Base-by-base conservation (phyloP, 163 green algal genomes). In the Scenedesmus sp. region DNA sequence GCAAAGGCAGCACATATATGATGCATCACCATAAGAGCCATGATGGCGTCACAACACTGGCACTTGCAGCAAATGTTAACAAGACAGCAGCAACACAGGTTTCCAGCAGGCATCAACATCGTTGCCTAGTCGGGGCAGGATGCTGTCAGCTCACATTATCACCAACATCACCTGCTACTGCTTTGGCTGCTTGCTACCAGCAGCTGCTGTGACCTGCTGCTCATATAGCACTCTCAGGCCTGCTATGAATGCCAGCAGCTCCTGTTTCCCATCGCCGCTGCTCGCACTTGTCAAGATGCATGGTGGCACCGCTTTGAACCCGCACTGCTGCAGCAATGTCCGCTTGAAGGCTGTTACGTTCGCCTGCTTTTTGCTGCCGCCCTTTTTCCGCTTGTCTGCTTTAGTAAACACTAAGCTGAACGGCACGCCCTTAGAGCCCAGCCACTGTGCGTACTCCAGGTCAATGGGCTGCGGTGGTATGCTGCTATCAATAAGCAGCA, bases 401-500 rank as follows among this genome's bases (percentile, higher is more conserved):
- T 99, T 99, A 26, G 97, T 99, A 90, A 99, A 99, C 10, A 99
- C 95, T 30, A 96, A 85, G 35, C 72, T 83, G 49, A 95, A 95
- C 6, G 92, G 93, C 56, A 96, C 91, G 1, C 86, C 83, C n/a
- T 90, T 91, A 12, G 96, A 90, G 0, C 85, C 95, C 4, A 99
- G 94, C 97, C 97, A 99, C 37, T 94, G 90, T 0, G 96, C 96
- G 84, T 96, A 98, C 49, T 98, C 93, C 16, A 99, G 49, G 91
- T 99, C 98, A 0, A 98, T 81, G 0, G 91, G 6, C 37, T 98
- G 97, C 13, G 96, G 97, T 6, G 97, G 95, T 78, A 99, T 98
- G 90, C 90, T 97, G n/a, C 94, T 93, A 88, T 99, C 98, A 24
- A 99, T 94, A 46, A 99, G 95, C 86, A 99, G 94, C 73, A 99